Evolutionary conservation across 2,329 filamentous ascomycete genomes (phyloP).

Genomic region (Rhinocladiella similis): DNA sequence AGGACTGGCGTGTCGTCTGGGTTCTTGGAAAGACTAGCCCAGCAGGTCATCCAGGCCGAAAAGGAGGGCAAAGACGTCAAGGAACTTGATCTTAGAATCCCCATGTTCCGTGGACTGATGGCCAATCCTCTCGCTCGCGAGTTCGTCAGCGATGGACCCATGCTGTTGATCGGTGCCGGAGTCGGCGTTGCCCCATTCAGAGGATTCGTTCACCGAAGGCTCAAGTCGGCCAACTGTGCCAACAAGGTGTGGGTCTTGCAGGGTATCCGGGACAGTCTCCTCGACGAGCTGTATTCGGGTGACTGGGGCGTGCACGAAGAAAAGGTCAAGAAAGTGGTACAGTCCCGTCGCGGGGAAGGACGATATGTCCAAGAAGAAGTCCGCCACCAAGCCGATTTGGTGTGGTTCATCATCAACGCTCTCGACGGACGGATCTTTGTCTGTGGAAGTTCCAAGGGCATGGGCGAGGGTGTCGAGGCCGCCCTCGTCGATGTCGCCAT

Average conservation of each 20-base stretch:
- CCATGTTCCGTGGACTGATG: conserved; percentile 99
- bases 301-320: conserved; percentile 94
- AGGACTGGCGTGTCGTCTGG: conserved; percentile 89
- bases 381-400: conserved; percentile 84
- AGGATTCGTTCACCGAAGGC: conserved; percentile 89
- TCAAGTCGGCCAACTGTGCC: conserved; percentile 92
- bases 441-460: conserved; percentile 90
- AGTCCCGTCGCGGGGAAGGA: conserved; percentile 73
- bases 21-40: conserved; percentile 85
- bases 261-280: conserved; percentile 86
- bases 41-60: conserved; percentile 68
- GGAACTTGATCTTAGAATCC: conserved; percentile 69
- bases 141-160: conserved; percentile 90
- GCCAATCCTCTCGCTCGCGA: conserved; percentile 90
- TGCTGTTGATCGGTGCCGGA: conserved; percentile 95
- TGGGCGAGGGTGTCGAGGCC: conserved; percentile 93
- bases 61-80: conserved; percentile 54
- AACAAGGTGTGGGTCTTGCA: conserved; percentile 98
- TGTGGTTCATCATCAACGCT: conserved; percentile 96
- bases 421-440: conserved; percentile 96
- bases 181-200: conserved; percentile 97
- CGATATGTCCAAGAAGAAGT: conserved; percentile 98
- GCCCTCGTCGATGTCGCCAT: conserved; percentile 88
- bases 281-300: conserved; percentile 94
- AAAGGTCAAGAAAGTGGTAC: conserved; percentile 78